Base-by-base conservation (phyloP, 257 asterid species). In the Solanum peruvianum region DNA sequence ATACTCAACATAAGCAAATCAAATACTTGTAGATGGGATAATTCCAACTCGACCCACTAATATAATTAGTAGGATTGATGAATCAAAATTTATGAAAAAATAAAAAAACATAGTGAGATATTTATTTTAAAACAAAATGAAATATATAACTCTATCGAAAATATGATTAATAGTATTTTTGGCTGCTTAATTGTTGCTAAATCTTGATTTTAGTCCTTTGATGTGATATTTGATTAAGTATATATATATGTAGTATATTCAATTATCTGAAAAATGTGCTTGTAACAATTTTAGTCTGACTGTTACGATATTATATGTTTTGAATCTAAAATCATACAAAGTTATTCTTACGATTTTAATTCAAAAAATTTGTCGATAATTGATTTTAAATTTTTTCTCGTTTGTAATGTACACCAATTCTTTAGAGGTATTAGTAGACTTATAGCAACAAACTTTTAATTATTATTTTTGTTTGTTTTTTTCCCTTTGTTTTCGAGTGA, bases 1-100 rank as follows among this genome's bases (percentile, higher is more conserved):
- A 76, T 29, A 80, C 29, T 80, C 42, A 49, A 45, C 67, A 47
- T 73, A 29, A 16, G 66, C 66, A 80, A 70, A 80, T 78, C 66
- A 80, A 80, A 80, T 29, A 44, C 85, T 80, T 80, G 85, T 80
- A 47, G 67, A 80, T 49, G 29, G 29, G 69, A 27, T 80, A 29
- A 47, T 49, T 27, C 66, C 67, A 80, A 27, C 85, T 80, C 66
- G 67, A 80, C 27, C 67, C 84, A 80, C 42, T 45, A 1, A 14
- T 18, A 47, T 33, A 71, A 71, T 45, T 80, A 29, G 29, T 20
- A 80, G 9, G n/a, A 47, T 80, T 11, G 60, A 45, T 15, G 42
- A 47, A 47, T 18, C 42, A 45, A 78, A 78, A 27, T 25, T 25
- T 10, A 45, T 44, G 66, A 16, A 45, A 41, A 33, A 42, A 21